Evolutionary conservation across 441 rosid species (phyloP).

Genomic region (Flueggea neowawraea): DNA sequence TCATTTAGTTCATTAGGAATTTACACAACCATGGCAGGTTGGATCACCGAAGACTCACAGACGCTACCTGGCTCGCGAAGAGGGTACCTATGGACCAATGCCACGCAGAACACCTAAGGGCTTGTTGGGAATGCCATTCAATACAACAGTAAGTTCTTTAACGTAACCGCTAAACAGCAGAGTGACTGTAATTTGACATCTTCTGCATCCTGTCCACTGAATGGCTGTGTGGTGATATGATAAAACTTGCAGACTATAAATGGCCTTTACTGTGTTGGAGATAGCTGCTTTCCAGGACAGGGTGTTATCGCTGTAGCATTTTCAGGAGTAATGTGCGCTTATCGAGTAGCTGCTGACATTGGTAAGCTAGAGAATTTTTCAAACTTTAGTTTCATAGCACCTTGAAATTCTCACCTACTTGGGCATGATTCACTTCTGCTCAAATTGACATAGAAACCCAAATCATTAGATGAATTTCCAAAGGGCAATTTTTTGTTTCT

Average conservation of each 20-base stretch:
- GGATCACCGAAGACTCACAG: conserved; percentile 95
- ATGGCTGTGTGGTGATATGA: too few species aligned
- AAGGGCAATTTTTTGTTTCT: too few species aligned
- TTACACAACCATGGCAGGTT: conserved; percentile 39
- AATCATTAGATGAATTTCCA: too few species aligned
- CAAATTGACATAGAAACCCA: too few species aligned
- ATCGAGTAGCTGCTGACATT: conserved; percentile 96
- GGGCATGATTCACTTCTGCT: too few species aligned
- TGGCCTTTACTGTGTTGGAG: conserved; percentile 92
- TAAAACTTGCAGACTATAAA: conserved; percentile 56
- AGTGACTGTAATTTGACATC: too few species aligned
- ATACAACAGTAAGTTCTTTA: conserved; percentile 68
- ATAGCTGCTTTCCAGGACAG: conserved; percentile 98
- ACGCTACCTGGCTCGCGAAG: conserved; percentile 75
- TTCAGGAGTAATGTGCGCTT: conserved; percentile 96
- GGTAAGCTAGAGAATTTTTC: conserved; percentile 38
- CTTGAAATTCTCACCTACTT: too few species aligned
- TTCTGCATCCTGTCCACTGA: too few species aligned
- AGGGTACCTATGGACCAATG: conserved; percentile 96
- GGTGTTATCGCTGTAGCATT: conserved; percentile 98
- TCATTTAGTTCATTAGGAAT: too few species aligned
- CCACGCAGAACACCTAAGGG: conserved; percentile 89
- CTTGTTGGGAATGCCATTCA: conserved; percentile 94
- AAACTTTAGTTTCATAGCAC: too few species aligned
- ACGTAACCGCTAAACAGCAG: not conserved